A percentile compares a stretch with the other conserved stretches of the same genome.
Conservation (phyloP, 2,329 filamentous ascomycete species). For the Neonectria hederae region DNA sequence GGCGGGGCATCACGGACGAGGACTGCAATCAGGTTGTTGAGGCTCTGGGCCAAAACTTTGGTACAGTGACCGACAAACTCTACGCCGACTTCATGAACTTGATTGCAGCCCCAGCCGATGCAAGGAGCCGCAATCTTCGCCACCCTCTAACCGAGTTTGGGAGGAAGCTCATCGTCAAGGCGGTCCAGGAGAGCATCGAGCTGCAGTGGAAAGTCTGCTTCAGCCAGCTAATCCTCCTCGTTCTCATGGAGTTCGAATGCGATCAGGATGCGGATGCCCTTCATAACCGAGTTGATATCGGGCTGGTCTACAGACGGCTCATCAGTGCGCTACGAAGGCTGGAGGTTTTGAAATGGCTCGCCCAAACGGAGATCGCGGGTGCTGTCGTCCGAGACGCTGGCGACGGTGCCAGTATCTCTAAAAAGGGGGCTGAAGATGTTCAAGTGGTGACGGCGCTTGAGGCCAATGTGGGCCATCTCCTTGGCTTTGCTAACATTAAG, state of each 20-base stretch:
- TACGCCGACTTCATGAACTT: conserved; percentile 62
- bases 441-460: conserved; percentile 68
- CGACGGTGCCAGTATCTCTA: conserved; percentile 45
- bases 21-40: conserved; percentile 76
- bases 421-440: conserved; percentile 56
- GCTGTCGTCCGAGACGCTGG: conserved; percentile 55
- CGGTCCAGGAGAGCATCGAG: conserved; percentile 80
- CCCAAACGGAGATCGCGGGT: conserved; percentile 65
- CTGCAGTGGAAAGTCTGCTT: conserved; percentile 79
- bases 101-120: conserved; percentile 57
- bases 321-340: conserved; percentile 76
- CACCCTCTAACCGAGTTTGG: conserved; percentile 78
- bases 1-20: conserved; percentile 82
- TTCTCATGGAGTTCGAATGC: conserved; percentile 87
- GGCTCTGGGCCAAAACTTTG: conserved; percentile 73
- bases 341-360: conserved; percentile 77
- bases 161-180: conserved; percentile 76
- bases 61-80: conserved; percentile 63
- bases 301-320: conserved; percentile 74
- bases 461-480: conserved; percentile 68
- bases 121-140: conserved; percentile 56
- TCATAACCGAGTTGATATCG: conserved; percentile 70
- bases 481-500: conserved; percentile 65
- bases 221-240: conserved; percentile 82
- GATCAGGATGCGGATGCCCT: conserved; percentile 76